phyloP scores from a whole-genome alignment of 495 filamentous ascomycete genomes.

The Penicillium robsamsonii region DNA sequence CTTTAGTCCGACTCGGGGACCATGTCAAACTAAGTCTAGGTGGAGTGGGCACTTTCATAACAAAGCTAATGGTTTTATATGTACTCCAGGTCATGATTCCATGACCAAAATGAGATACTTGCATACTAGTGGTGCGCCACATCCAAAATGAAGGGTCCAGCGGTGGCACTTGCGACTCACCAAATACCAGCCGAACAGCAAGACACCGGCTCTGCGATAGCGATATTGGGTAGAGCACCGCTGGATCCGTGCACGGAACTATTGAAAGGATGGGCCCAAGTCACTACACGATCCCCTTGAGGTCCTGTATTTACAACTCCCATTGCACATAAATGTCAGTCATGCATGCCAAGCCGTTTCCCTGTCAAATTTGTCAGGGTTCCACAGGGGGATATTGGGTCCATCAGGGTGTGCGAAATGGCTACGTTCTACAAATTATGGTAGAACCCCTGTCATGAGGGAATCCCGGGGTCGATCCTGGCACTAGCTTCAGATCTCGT shows the following conservation, averaged over 20 bases:
- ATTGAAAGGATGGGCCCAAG: constrained; percentile 17
- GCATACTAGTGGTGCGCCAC: constrained; percentile 12
- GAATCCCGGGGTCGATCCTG: constrained; percentile 18
- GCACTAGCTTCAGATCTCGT: constrained; percentile 27
- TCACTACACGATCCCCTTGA: neutral
- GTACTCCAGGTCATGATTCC: neutral
- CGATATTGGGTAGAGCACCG: constrained; percentile 8
- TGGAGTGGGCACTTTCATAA: neutral
- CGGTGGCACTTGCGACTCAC: constrained; percentile 15
- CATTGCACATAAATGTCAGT: constrained; percentile 22
- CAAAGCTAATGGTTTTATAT: neutral
- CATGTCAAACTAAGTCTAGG: neutral
- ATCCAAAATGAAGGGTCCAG: constrained; percentile 2
- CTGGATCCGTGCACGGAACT: constrained; percentile 30
- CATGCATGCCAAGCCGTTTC: constrained; percentile 23
- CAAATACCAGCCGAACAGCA: constrained; percentile 6
- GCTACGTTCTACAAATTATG: neutral
- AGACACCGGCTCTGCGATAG: neutral
- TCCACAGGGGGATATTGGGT: neutral
- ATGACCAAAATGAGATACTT: constrained; percentile 5
- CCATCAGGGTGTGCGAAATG: constrained; percentile 1
- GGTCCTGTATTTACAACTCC: neutral
- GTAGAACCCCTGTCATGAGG: constrained; percentile 14
- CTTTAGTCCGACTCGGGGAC: constrained; percentile 3
- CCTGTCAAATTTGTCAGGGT: constrained; percentile 8